A percentile compares a stretch with the other conserved stretches of the same genome.
Evolutionary conservation across 495 filamentous ascomycete species (phyloP).

Genomic region (Hypoxylon intermedium): DNA sequence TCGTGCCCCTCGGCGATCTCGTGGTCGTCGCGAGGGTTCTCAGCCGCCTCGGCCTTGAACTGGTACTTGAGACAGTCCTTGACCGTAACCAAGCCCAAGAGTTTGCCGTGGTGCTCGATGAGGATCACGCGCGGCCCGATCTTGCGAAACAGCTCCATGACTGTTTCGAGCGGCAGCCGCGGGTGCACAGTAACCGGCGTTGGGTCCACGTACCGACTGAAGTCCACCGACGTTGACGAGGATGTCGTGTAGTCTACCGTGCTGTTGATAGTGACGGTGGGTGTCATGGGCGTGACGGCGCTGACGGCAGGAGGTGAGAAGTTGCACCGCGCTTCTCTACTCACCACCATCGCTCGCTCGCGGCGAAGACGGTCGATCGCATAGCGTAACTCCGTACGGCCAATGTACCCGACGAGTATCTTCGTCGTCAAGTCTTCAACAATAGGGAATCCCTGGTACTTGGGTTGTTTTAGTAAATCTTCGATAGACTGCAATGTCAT

Average conservation of each 20-base stretch:
- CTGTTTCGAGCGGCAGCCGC: conserved; percentile 89
- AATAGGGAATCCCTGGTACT: conserved; percentile 94
- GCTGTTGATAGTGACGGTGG: conserved; percentile 66
- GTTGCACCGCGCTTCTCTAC: conserved; percentile 70
- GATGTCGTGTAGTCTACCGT: conserved; percentile 40
- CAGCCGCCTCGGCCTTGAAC: conserved; percentile 92
- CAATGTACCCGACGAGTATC: conserved; percentile 88
- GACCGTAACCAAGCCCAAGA: conserved; percentile 88
- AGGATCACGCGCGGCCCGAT: conserved; percentile 94
- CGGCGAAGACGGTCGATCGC: conserved; percentile 86
- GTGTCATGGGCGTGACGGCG: conserved; percentile 59
- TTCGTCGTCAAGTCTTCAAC: conserved; percentile 76
- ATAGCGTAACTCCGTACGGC: conserved; percentile 90
- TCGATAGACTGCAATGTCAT: conserved; percentile 77
- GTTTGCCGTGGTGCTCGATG: conserved; percentile 84
- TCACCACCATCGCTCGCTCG: conserved; percentile 71
- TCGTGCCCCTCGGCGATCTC: conserved; percentile 64
- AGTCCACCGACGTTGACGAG: conserved; percentile 73
- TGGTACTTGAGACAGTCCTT: conserved; percentile 98
- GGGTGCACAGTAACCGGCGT: conserved; percentile 93
- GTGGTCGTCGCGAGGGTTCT: conserved; percentile 68
- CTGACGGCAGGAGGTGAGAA: conserved; percentile 73
- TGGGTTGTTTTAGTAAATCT: conserved; percentile 75
- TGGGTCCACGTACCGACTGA: conserved; percentile 86
- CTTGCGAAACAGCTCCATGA: conserved; percentile 99